Evolutionary conservation across 495 filamentous ascomycete species (phyloP), one percentile per base, ranked within the genome.

Genomic region (Hypoxylon intermedium): DNA sequence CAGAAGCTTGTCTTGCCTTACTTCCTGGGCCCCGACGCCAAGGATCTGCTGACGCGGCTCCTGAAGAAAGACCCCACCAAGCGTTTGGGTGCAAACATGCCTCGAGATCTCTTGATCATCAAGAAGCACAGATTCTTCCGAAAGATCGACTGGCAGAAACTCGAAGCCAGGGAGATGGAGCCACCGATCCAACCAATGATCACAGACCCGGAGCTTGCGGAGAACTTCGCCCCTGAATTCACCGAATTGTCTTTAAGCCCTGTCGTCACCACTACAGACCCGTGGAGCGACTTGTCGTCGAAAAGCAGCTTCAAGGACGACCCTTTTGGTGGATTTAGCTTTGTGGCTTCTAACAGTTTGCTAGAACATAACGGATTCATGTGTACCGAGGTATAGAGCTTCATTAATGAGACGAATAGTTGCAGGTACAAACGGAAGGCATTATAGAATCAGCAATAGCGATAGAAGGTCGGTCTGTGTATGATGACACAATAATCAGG

Each of bases 71-170:
- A 98, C 18, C 92, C 94, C 0, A 78, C 83, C 58, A 97, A 97
- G 72, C 85, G 94, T 11, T 80, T 98, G 5, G 94, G 94, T 4
- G 85, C 85, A 58, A 88, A 89, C 68, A 93, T 93, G 87, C 89
- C 89, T 41, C 90, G 90, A 73, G 94, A 98, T 51, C 73, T 98
- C 21, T 75, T 83, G 24, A 89, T 77, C 5, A 93, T 98, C 72
- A 97, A 96, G 82, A 86, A 87, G 41, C 94, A 98, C 67, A 87
- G 94, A 15, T 98, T 98, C 80, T 98, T 98, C 83, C 83, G 90
- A 50, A 93, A 91, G 76, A 92, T 98, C 66, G 87, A 98, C 77
- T 98, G 94, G 94, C 85, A 82, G 70, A 83, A 82, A 46, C 81
- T 98, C 11, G 90, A 87, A 44, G 79, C 81, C 33, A 81, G 93